Percentiles rank a stretch among this genome's conserved stretches.
phyloP scores from a whole-genome alignment of 352 stramenopile genomes.

The Globisporangium cylindrosporum region DNA sequence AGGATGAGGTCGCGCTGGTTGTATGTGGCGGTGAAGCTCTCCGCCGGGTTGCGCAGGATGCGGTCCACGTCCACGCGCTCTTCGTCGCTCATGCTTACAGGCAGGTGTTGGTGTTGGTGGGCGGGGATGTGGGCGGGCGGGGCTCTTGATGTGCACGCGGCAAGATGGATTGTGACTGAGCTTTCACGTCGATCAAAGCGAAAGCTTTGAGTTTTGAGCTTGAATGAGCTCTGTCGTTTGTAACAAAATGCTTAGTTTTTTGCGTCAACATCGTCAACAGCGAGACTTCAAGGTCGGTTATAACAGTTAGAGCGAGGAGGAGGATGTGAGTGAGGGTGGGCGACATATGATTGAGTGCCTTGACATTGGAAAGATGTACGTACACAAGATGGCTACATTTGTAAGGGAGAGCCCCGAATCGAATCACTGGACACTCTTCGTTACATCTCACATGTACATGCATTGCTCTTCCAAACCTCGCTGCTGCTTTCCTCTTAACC shows the following conservation, averaged over 20 bases:
- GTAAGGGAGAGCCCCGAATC: background rate
- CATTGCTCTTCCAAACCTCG: no score
- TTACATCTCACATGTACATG: no score
- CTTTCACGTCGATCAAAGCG: background rate
- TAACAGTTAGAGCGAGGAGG: background rate
- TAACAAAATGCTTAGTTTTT: background rate
- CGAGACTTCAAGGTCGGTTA: background rate
- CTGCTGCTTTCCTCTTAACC: background rate
- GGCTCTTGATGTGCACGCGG: background rate
- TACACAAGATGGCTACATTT: no score
- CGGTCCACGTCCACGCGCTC: conserved; percentile 45
- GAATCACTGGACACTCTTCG: no score
- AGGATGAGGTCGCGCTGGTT: conserved; percentile 88
- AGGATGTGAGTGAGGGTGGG: background rate
- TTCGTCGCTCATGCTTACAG: conserved; percentile 31
- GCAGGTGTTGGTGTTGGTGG: background rate
- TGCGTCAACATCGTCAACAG: conserved; percentile 1
- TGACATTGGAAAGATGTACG: no score
- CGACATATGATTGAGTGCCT: background rate
- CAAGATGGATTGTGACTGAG: background rate
- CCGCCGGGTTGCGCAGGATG: conserved; percentile 52
- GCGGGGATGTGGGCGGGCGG: no score
- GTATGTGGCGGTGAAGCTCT: conserved; percentile 67
- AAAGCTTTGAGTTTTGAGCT: background rate
- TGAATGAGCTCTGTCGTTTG: background rate